Evolutionary conservation across 2,329 filamentous ascomycete species (phyloP), one percentile per base, ranked within the genome.

Genomic region (Xylaria sp.): DNA sequence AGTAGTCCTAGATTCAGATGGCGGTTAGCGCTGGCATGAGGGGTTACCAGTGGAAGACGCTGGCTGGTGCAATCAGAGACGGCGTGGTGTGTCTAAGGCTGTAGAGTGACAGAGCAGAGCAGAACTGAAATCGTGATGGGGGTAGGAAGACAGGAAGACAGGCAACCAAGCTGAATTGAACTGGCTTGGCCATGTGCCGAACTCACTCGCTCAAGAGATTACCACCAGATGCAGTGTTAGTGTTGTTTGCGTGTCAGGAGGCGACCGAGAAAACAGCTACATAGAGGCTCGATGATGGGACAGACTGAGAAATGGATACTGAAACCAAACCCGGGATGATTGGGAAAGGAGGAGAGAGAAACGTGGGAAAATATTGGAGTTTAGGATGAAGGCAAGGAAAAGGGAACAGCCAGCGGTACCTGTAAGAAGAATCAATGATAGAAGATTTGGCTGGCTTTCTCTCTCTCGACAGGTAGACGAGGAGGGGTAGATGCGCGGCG

Each of bases 291-390:
- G 54, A 51, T 19, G 49, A 53, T 38, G 63, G 53, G 43, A 17
- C 14, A 25, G 57, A 17, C 12, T 19, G 57, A 38, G 40, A 43
- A 47, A 47, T 23, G 45, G 46, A 54, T 60, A 47, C 50, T 43
- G 46, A 40, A 62, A 40, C 60, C 58, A 62, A 56, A 49, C n/a
- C 28, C 28, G 31, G 25, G 28, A 33, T 43, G 38, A 17, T 46
- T 55, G 47, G 53, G 60, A 42, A 31, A 45, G 52, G 47, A 65
- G 47, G 47, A 57, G 50, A 52, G 45, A 38, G 38, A 61, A 55
- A 46, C 45, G 47, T 50, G 57, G 54, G 60, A 63, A 47, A 50
- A 31, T 38, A 56, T 57, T 60, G 51, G 63, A 57, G 63, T 54
- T 57, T 46, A 55, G 52, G 57, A 57, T 47, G 28, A 31, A 61